Conservation (phyloP, 345 rosid genomes). For the Citrus cavaleriei region DNA sequence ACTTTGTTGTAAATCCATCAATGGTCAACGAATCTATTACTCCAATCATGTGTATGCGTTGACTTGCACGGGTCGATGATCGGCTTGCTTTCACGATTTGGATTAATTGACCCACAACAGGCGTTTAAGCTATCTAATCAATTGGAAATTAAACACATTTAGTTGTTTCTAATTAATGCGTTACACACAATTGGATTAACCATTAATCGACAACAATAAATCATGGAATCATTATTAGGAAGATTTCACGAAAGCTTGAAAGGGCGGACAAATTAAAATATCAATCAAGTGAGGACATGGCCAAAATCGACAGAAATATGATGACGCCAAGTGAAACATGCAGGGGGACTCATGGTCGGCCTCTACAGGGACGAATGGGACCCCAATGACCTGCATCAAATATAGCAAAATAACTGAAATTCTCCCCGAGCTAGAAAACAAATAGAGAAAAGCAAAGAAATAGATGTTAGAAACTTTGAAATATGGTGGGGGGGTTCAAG, state of each 20-base stretch:
- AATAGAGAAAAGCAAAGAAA: background rate
- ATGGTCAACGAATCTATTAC: background rate
- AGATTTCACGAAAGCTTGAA: background rate
- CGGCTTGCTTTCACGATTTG: background rate
- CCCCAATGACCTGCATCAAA: background rate
- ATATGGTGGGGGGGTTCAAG: constrained; percentile 11
- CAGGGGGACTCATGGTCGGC: background rate
- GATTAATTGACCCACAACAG: background rate
- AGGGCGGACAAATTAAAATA: background rate
- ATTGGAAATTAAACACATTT: background rate
- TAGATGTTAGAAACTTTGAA: background rate
- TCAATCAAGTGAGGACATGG: background rate
- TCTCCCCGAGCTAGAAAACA: background rate
- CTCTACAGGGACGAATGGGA: background rate
- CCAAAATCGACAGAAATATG: background rate
- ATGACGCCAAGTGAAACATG: background rate
- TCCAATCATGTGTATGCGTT: background rate
- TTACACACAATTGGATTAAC: background rate
- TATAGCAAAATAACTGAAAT: background rate
- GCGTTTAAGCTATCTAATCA: background rate
- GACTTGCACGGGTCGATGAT: background rate
- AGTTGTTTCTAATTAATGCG: background rate
- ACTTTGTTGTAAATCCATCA: background rate
- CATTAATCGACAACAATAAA: too few species aligned
- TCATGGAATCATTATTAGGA: background rate